Evolutionary conservation across 306 rosid genomes (phyloP), one percentile per base, ranked within the genome.

Genomic region (Quercus agrifolia): DNA sequence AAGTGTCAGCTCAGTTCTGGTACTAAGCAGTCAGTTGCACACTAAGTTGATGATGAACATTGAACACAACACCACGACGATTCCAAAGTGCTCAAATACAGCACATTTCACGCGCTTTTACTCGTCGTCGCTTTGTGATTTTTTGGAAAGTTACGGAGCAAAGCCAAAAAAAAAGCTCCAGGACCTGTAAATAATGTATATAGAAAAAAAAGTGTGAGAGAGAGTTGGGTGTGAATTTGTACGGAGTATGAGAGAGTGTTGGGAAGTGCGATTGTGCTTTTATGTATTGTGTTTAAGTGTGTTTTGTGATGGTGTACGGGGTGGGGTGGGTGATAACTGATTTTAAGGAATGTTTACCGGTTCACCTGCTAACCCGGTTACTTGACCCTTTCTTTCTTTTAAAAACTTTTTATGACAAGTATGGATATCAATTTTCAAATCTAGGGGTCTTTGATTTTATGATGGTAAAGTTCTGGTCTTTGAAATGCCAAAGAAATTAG

Each of bases 41-140:
- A 38, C 71, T 31, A 18, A 72, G 14, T 38, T 6, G 51, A 62
- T 7, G 76, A 69, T 7, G 80, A 83, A 20, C 83, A 78, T 0
- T 7, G 80, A 83, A 20, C 83, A 78, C 0, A 77, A 73, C 20
- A 69, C 46, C 46, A 38, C 11, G 27, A 54, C 7, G 71, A 23
- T 5, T 8, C 46, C 46, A 8, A 8, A 41, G 58, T 14, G 56
- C 68, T 15, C 35, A 44, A 23, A 3, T 14, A 71, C 23, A 44
- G 51, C 33, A 62, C 68, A 72, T 41, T 78, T 20, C 71, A 88
- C 97, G 93, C 94, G 94, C 21, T 88, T 87, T 79, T 67, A 38
- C 70, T 76, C 89, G 92, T 80, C 89, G 92, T 85, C 82, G 87
- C 77, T 74, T 84, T 71, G 76, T 70, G 71, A 15, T 18, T 66